Percentiles rank a stretch among this genome's conserved stretches.
phyloP scores from a whole-genome alignment of 2,329 filamentous ascomycete species.

The Rutstroemia sp. region DNA sequence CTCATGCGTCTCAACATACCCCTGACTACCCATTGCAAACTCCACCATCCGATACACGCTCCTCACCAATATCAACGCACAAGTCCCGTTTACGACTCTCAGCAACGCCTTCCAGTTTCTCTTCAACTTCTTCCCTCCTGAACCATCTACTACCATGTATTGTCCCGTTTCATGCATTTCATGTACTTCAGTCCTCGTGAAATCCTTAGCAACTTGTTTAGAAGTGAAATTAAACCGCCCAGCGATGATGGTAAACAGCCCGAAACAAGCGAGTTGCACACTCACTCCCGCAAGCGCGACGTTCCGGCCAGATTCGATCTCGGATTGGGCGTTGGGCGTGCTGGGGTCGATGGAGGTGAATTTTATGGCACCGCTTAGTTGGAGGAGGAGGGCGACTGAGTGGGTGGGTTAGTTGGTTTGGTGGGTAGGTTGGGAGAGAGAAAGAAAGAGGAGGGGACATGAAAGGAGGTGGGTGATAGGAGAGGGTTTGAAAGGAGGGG shows the following conservation, averaged over 20 bases:
- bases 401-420: neutral
- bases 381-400: slow-evolving; percentile 21
- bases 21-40: slow-evolving; percentile 17
- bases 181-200: slow-evolving; percentile 7
- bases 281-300: slow-evolving; percentile 35
- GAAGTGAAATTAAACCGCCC: slow-evolving; percentile 40
- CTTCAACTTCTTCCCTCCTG: slow-evolving; percentile 17
- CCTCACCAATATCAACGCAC: slow-evolving; percentile 28
- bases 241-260: slow-evolving; percentile 38
- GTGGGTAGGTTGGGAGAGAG: neutral
- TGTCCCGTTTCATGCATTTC: slow-evolving; percentile 11
- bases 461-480: too few relatives aligned
- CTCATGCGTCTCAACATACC: slow-evolving; percentile 21
- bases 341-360: slow-evolving; percentile 32
- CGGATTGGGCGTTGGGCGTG: slow-evolving; percentile 26
- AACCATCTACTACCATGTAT: slow-evolving; percentile 21
- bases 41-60: slow-evolving; percentile 24
- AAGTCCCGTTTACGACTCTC: slow-evolving; percentile 27
- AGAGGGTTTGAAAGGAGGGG: neutral
- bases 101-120: slow-evolving; percentile 30
- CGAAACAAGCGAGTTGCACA: slow-evolving; percentile 39
- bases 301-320: slow-evolving; percentile 31
- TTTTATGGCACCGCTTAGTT: slow-evolving; percentile 28
- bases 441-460: too few relatives aligned
- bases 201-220: slow-evolving; percentile 29